Evolutionary conservation across 2,329 filamentous ascomycete genomes (phyloP), one percentile per base, ranked within the genome.

Genomic region (Xenoacremonium recifei): DNA sequence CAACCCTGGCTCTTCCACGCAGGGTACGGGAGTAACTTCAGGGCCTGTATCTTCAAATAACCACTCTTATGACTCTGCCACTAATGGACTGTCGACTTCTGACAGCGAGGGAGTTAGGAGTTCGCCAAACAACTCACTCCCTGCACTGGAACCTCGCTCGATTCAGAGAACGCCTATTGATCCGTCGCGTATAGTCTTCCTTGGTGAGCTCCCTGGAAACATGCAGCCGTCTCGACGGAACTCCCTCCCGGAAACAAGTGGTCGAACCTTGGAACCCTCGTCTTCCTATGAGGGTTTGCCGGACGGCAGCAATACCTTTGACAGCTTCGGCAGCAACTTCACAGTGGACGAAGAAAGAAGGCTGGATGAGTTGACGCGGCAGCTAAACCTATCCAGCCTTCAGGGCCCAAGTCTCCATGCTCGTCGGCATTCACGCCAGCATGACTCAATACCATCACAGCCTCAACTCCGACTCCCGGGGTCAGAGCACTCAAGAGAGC

Each of bases 261-360:
- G 30, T 16, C 30, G 7, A 10, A 16, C 9, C 15, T 7, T 7
- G 6, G 12, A 20, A 19, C 10, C 10, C n/a, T 9, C 13, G 7
- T 13, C 23, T 27, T 7, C 7, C 7, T 10, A 9, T 10, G 32
- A 34, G 9, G 5, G 18, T 11, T n/a, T 30, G 10, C 27, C 21
- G 10, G 21, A 46, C 20, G 47, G 44, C 3, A 43, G 46, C 1
- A 40, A 36, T 9, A 52, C 55, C 3, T 37, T 61, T 21, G 69
- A 72, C 42, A 80, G 75, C 3, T 57, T 80, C 6, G 76, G 77
- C 16, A 80, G 77, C 55, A 78, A 80, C 43, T 81, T 70, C 50
- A 81, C 77, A 0, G 70, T 77, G 9, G 72, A 80, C 18, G 74
- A 81, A 47, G 72, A 75, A 45, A 57, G 60, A 6, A 51, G 61